These are phyloP conservation scores for Centrapalus pauciflorus DNA, from an alignment of 129 eudicot genomes.

Conservation along the genomic window DNA sequence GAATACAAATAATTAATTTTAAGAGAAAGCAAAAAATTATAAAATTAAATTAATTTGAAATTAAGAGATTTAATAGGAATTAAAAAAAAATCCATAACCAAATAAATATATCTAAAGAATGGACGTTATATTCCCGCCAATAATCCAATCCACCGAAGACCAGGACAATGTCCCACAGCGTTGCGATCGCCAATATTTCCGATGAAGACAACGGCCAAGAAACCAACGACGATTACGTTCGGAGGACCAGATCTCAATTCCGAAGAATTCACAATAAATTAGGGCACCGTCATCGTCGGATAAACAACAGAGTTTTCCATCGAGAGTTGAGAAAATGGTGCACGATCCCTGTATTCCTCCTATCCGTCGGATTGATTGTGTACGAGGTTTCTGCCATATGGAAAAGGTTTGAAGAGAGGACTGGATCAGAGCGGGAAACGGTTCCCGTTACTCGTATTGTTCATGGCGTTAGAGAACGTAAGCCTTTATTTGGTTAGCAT, in stretches of 20 bases:
- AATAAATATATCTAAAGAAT: too few species aligned
- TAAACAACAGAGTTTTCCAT: not conserved
- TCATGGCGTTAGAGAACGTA: not conserved
- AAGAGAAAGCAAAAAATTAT: too few species aligned
- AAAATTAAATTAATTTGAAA: too few species aligned
- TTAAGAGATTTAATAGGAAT: too few species aligned
- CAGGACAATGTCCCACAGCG: not conserved
- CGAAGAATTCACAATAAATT: not conserved
- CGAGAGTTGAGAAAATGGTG: not conserved
- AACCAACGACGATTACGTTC: not conserved
- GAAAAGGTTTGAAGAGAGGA: not conserved
- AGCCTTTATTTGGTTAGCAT: not conserved
- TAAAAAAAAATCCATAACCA: too few species aligned
- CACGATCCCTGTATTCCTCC: not conserved
- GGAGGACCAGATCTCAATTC: not conserved
- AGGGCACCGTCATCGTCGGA: not conserved
- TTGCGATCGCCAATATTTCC: not conserved
- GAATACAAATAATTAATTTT: too few species aligned
- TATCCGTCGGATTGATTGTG: not conserved
- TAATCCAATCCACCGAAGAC: not conserved
- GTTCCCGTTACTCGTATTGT: not conserved
- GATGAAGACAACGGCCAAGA: not conserved
- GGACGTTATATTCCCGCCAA: not conserved
- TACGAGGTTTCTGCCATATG: not conserved
- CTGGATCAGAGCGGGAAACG: not conserved